phyloP scores from a whole-genome alignment of 1,284 basidiomycete species.

The Microbotryomycetes sp. region DNA sequence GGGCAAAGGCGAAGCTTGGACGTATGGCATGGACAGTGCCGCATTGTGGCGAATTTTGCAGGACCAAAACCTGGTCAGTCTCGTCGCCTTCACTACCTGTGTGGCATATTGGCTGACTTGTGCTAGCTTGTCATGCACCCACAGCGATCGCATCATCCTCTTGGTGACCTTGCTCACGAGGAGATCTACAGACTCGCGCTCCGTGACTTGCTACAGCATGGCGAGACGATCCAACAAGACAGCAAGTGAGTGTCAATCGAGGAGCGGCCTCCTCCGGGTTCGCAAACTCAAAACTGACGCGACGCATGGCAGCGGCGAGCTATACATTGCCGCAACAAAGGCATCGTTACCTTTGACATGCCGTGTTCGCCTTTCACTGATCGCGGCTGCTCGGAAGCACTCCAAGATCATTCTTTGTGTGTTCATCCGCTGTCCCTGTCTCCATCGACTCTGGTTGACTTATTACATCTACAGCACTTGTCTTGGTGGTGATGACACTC shows the following conservation, averaged over 20 bases:
- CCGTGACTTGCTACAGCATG: conserved; percentile 70
- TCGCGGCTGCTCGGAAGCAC: conserved; percentile 64
- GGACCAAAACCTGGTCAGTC: conserved; percentile 30
- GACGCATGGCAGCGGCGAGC: conserved; percentile 52
- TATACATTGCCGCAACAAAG: conserved; percentile 69
- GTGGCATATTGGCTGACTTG: too few species aligned
- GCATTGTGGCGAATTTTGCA: conserved; percentile 28
- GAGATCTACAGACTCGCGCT: conserved; percentile 56
- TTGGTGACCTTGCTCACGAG: conserved; percentile 64
- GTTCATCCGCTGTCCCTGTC: conserved; percentile 33
- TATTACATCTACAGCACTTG: too few species aligned
- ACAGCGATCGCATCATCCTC: conserved; percentile 41
- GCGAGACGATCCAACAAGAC: conserved; percentile 68
- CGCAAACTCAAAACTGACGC: background rate
- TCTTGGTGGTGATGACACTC: background rate
- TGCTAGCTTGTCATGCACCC: background rate
- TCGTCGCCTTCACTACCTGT: background rate
- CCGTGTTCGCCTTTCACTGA: conserved; percentile 59
- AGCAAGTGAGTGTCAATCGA: conserved; percentile 56
- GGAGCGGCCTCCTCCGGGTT: too few species aligned
- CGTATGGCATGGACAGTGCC: conserved; percentile 34
- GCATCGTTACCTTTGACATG: conserved; percentile 67
- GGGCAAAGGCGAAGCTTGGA: conserved; percentile 21
- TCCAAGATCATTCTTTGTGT: conserved; percentile 59
- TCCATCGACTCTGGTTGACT: conserved; percentile 40